phyloP scores from a whole-genome alignment of 2,329 filamentous ascomycete genomes.

The Clonostachys rosea region DNA sequence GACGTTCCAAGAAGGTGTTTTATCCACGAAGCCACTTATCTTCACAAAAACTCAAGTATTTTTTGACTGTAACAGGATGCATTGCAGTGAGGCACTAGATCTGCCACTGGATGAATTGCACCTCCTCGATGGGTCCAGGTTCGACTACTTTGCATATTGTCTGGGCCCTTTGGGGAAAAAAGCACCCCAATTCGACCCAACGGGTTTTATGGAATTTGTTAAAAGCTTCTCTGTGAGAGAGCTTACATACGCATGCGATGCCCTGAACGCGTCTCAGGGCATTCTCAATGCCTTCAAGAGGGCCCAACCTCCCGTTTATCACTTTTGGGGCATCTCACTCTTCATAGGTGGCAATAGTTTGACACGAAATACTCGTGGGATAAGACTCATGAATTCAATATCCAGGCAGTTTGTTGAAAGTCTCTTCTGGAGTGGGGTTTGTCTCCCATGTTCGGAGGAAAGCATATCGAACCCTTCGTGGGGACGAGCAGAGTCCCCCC shows the following conservation, averaged over 20 bases:
- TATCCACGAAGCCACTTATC: background rate
- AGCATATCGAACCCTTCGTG: no score
- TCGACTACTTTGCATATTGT: no score
- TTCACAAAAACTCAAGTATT: background rate
- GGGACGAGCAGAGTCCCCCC: background rate
- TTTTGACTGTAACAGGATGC: background rate
- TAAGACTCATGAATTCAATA: no score
- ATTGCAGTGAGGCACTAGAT: background rate
- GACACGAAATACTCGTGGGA: no score
- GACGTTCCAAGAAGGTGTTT: background rate
- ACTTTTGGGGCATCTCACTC: background rate
- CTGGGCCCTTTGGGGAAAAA: no score
- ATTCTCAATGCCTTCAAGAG: background rate
- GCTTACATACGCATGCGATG: background rate
- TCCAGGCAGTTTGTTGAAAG: no score
- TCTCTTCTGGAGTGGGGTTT: background rate
- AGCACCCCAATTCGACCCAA: background rate
- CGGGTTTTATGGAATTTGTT: background rate
- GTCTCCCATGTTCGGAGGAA: background rate
- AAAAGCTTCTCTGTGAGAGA: background rate
- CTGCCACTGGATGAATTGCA: background rate
- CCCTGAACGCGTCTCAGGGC: background rate
- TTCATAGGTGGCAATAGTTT: background rate
- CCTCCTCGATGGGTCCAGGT: no score
- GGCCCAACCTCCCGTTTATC: background rate